Evolutionary conservation across 2,329 filamentous ascomycete species (phyloP).

Genomic region (Exophiala mesophila): DNA sequence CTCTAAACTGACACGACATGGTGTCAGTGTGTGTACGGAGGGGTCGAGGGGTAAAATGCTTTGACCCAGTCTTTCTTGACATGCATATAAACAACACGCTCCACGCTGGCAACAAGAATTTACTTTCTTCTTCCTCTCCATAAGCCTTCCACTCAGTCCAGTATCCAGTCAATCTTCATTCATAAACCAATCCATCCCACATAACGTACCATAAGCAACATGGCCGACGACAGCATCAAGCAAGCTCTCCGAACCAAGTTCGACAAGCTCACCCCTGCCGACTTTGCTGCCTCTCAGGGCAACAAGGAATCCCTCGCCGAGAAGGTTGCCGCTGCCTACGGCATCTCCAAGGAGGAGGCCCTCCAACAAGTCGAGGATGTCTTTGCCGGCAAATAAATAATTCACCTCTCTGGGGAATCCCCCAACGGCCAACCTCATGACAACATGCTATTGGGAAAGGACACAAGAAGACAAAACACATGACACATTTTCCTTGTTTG

Average conservation of each 20-base stretch:
- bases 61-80: not conserved
- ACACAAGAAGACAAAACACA: no score
- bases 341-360: slow-evolving; percentile 24
- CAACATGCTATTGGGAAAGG: no score
- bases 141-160: not conserved
- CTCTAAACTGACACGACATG: not conserved
- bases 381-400: slow-evolving; percentile 10
- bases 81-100: slow-evolving; percentile 19
- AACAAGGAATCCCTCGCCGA: slow-evolving; percentile 19
- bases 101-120: not conserved
- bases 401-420: no score
- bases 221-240: slow-evolving; percentile 24
- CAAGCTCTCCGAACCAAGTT: slow-evolving; percentile 19
- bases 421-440: no score
- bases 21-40: slow-evolving; percentile 3
- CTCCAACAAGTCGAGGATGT: slow-evolving; percentile 18
- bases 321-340: slow-evolving; percentile 20
- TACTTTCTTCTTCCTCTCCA: slow-evolving; percentile 3
- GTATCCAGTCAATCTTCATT: not conserved
- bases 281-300: slow-evolving; percentile 20
- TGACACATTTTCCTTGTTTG: no score
- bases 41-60: slow-evolving; percentile 20
- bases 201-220: slow-evolving; percentile 17
- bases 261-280: slow-evolving; percentile 25
- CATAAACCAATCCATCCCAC: slow-evolving; percentile 2